A percentile compares a stretch with the other conserved stretches of the same genome.
Conservation (phyloP, 768 basidiomycete genomes). For the Russula vinacea region DNA sequence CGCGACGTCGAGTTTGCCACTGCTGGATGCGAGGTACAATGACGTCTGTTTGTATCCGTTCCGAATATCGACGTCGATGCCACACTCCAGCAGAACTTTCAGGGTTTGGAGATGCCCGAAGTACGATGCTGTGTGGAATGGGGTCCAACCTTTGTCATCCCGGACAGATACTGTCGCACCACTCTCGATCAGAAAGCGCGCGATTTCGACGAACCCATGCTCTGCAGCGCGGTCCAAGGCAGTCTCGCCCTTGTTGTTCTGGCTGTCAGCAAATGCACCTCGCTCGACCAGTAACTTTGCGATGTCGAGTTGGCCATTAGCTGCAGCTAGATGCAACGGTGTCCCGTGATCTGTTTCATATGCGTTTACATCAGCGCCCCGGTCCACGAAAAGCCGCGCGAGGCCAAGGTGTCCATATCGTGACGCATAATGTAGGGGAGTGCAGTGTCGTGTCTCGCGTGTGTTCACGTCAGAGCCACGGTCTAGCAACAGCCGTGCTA, state of each 20-base stretch:
- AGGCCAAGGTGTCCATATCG: neutral
- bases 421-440: neutral
- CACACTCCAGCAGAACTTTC: neutral
- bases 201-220: neutral
- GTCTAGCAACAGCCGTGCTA: neutral
- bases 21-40: neutral
- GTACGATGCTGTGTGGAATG: conserved; percentile 1
- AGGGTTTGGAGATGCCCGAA: neutral
- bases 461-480: neutral
- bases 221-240: neutral
- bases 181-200: neutral
- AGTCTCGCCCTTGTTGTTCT: neutral
- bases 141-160: neutral
- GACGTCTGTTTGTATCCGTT: neutral
- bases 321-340: neutral
- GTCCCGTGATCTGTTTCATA: neutral
- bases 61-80: neutral
- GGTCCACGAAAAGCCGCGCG: conserved; percentile 1
- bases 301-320: neutral
- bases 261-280: conserved; percentile 1
- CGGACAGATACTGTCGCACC: neutral
- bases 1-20: neutral
- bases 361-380: neutral
- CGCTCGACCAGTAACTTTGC: neutral
- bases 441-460: neutral